These are phyloP conservation scores for Daldinia sp. DNA, from an alignment of 2,329 filamentous ascomycete genomes.

Conservation along the genomic window DNA sequence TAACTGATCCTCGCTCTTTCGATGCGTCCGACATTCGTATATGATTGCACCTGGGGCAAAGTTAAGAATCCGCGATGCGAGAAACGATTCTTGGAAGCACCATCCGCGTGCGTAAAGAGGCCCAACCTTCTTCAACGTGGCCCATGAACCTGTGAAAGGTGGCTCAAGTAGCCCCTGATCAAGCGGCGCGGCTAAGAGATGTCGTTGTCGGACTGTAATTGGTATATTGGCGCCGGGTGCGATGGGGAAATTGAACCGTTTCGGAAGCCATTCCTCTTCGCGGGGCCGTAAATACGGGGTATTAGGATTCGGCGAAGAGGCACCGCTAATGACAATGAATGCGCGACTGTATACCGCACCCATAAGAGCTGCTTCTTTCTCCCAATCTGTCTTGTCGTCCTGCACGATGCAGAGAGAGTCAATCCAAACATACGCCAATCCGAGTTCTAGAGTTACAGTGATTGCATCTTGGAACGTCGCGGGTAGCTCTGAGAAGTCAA, in stretches of 20 bases:
- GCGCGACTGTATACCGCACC: slow-evolving; percentile 30
- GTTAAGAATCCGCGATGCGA: slow-evolving; percentile 31
- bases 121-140: slow-evolving; percentile 36
- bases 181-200: slow-evolving; percentile 34
- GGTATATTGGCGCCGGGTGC: slow-evolving; percentile 28
- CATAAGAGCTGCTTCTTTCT: slow-evolving; percentile 36
- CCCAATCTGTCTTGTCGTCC: slow-evolving; percentile 37
- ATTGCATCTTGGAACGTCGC: slow-evolving; percentile 5
- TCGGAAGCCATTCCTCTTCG: slow-evolving; percentile 37
- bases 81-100: slow-evolving; percentile 40
- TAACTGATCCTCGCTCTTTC: slow-evolving; percentile 36
- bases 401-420: slow-evolving; percentile 39
- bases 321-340: slow-evolving; percentile 37
- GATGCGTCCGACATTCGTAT: slow-evolving; percentile 36
- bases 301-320: slow-evolving; percentile 33
- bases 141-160: slow-evolving; percentile 34
- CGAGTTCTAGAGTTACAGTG: slow-evolving; percentile 35
- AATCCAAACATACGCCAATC: slow-evolving; percentile 36
- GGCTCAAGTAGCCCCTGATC: slow-evolving; percentile 38
- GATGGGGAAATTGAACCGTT: slow-evolving; percentile 29
- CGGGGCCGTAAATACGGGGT: slow-evolving; percentile 32
- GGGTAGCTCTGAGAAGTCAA: neutral
- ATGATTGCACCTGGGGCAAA: slow-evolving; percentile 37
- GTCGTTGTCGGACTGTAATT: slow-evolving; percentile 33
- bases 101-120: slow-evolving; percentile 34